phyloP scores from a whole-genome alignment of 768 basidiomycete genomes.

The Piloderma croceum region DNA sequence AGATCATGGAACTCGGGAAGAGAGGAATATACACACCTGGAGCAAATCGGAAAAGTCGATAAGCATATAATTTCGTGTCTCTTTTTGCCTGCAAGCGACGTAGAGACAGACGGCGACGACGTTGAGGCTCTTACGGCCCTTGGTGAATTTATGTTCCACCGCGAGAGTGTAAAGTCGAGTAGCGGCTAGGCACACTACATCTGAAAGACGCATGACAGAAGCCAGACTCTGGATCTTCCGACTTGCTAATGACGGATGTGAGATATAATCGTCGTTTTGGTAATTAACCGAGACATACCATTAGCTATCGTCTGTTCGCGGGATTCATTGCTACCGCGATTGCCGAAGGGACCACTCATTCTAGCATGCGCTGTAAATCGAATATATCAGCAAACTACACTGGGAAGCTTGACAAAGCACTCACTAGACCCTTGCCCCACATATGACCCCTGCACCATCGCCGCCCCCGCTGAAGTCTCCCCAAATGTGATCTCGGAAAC shows the following conservation, averaged over 20 bases:
- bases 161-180: slow-evolving; percentile 89
- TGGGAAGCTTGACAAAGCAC: slow-evolving; percentile 24
- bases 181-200: slow-evolving; percentile 74
- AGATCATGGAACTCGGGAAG: background rate
- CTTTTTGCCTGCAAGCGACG: slow-evolving; percentile 85
- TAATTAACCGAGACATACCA: slow-evolving; percentile 40
- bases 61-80: slow-evolving; percentile 91
- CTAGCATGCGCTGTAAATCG: slow-evolving; percentile 61
- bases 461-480: slow-evolving; percentile 88
- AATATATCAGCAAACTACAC: slow-evolving; percentile 3
- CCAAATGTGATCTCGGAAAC: slow-evolving; percentile 93
- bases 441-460: slow-evolving; percentile 92
- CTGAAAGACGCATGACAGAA: slow-evolving; percentile 69
- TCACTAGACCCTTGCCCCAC: slow-evolving; percentile 88
- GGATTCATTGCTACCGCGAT: slow-evolving; percentile 73
- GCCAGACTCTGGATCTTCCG: slow-evolving; percentile 82
- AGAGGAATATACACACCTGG: slow-evolving; percentile 57
- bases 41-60: slow-evolving; percentile 98
- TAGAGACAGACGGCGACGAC: slow-evolving; percentile 96
- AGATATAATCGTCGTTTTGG: background rate
- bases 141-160: slow-evolving; percentile 89
- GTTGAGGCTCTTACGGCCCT: slow-evolving; percentile 86
- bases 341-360: slow-evolving; percentile 78
- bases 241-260: slow-evolving; percentile 46
- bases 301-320: slow-evolving; percentile 89